phyloP scores from a whole-genome alignment of 2,329 filamentous ascomycete species.

The Phoma sp. region DNA sequence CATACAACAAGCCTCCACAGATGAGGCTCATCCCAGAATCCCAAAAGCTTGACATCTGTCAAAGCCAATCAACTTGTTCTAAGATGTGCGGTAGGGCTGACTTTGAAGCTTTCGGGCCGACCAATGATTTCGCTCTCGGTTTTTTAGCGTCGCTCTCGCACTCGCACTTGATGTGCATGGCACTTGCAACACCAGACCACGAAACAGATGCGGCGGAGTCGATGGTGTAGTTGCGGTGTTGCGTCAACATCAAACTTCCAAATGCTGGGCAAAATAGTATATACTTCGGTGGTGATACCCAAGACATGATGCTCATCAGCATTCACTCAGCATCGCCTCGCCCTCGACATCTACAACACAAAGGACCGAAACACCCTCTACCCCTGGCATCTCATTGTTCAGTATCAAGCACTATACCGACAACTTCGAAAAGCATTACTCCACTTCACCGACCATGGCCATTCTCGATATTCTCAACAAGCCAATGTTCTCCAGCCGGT shows the following conservation, averaged over 20 bases:
- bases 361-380: neutral
- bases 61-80: neutral
- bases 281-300: neutral
- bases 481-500: slow-evolving; percentile 37
- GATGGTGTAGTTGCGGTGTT: neutral
- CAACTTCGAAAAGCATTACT: neutral
- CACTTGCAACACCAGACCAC: slow-evolving; percentile 15
- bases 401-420: neutral
- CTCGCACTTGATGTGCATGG: slow-evolving; percentile 13
- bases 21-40: neutral
- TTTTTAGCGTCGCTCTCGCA: slow-evolving; percentile 12
- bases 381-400: neutral
- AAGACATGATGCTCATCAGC: neutral
- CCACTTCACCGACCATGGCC: slow-evolving; percentile 10
- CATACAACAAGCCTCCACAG: neutral
- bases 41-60: neutral
- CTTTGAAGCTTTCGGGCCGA: slow-evolving; percentile 7
- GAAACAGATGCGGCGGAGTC: slow-evolving; percentile 17
- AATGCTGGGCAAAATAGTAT: slow-evolving; percentile 1
- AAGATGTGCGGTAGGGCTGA: slow-evolving; percentile 8
- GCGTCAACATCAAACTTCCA: neutral
- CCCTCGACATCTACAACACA: neutral
- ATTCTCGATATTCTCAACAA: slow-evolving; percentile 22
- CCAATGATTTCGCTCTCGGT: slow-evolving; percentile 9
- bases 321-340: neutral